phyloP scores from a whole-genome alignment of 1,139 yeast species.

The Yamadazyma friedrichii region DNA sequence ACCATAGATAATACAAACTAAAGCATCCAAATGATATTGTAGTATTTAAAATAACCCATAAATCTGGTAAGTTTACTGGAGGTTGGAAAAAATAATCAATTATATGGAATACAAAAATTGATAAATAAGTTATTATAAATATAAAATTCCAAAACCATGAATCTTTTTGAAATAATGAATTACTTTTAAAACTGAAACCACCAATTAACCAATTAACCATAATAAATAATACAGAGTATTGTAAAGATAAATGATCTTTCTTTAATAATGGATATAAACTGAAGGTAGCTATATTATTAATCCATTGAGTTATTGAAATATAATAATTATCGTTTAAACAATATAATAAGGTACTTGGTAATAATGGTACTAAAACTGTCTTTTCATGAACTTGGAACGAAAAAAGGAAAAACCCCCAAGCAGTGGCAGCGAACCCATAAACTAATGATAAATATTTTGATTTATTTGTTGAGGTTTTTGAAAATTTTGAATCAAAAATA shows the following conservation, averaged over 20 bases:
- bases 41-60: constrained; percentile 80
- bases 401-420: constrained; percentile 86
- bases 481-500: constrained; percentile 32
- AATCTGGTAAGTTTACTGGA: constrained; percentile 70
- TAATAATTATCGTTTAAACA: constrained; percentile 58
- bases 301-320: constrained; percentile 79
- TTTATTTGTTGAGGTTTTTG: constrained; percentile 18
- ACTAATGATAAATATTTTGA: constrained; percentile 24
- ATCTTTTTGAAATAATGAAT: constrained; percentile 34
- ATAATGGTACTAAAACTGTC: constrained; percentile 78
- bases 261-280: constrained; percentile 86
- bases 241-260: constrained; percentile 71
- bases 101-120: constrained; percentile 50
- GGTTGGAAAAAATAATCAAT: constrained; percentile 53
- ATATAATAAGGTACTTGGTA: constrained; percentile 75
- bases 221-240: constrained; percentile 59
- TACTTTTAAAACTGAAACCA: constrained; percentile 31
- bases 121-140: constrained; percentile 58
- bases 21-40: constrained; percentile 76
- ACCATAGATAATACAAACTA: constrained; percentile 75
- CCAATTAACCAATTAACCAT: constrained; percentile 87
- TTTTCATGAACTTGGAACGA: constrained; percentile 97
- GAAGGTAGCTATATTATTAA: constrained; percentile 78
- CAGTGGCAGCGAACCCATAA: constrained; percentile 79
- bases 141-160: constrained; percentile 54